These are phyloP conservation scores for Cordyceps pruinosa DNA, from an alignment of 2,329 filamentous ascomycete genomes.

Conservation along the genomic window DNA sequence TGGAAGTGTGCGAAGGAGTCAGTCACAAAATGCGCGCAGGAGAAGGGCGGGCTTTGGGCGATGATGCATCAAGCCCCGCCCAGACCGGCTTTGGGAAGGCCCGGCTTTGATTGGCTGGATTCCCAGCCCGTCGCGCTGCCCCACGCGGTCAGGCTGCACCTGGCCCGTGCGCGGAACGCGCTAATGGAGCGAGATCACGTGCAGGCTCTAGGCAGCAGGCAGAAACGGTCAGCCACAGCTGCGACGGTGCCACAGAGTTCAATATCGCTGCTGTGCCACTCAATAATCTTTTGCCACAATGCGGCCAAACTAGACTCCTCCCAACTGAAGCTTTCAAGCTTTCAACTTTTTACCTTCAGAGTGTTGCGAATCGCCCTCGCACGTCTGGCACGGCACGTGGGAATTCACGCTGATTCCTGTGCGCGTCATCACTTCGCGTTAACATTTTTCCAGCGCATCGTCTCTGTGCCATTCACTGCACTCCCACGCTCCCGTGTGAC, in stretches of 20 bases:
- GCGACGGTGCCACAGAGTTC: background rate
- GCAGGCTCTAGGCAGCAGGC: background rate
- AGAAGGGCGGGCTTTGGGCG: constrained; percentile 6
- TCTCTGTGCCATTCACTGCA: background rate
- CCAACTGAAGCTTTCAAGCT: background rate
- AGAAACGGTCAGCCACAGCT: background rate
- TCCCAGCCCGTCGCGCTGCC: constrained; percentile 4
- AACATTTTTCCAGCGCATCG: background rate
- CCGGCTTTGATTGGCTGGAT: no score
- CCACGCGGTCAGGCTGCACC: background rate
- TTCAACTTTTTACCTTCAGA: background rate
- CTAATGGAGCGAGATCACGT: constrained; percentile 11
- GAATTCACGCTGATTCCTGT: background rate
- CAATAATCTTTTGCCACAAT: background rate
- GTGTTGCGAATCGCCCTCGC: background rate
- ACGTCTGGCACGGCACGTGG: constrained; percentile 5
- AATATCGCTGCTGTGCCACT: background rate
- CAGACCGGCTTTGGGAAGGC: background rate
- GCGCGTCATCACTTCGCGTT: background rate
- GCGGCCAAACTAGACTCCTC: background rate
- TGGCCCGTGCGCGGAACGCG: constrained; percentile 1
- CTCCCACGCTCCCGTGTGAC: background rate
- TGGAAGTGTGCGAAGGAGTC: background rate
- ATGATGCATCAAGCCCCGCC: background rate
- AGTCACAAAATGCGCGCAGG: background rate